These are phyloP conservation scores for Lactarius psammicola DNA, from an alignment of 768 basidiomycete species.

Conservation along the genomic window DNA sequence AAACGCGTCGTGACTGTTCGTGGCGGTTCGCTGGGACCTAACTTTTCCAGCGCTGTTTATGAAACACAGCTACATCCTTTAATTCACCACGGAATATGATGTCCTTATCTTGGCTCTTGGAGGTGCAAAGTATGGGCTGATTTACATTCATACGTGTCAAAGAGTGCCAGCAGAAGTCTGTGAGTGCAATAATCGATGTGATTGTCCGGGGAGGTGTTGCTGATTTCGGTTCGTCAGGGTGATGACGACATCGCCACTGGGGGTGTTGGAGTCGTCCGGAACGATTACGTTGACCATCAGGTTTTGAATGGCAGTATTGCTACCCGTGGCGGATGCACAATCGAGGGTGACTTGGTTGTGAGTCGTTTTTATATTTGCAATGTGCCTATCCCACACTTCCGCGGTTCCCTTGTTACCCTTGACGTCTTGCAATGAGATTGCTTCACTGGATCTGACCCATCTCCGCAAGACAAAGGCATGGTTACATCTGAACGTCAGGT, in stretches of 20 bases:
- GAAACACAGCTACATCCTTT: slow-evolving; percentile 24
- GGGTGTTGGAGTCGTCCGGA: slow-evolving; percentile 24
- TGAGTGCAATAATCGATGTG: slow-evolving; percentile 27
- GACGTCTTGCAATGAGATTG: slow-evolving; percentile 50
- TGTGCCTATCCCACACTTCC: background rate
- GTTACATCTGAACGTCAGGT: slow-evolving; percentile 50
- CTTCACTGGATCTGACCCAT: slow-evolving; percentile 41
- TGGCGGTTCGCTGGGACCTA: slow-evolving; percentile 32
- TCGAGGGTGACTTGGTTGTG: slow-evolving; percentile 56
- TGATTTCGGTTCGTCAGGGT: slow-evolving; percentile 38
- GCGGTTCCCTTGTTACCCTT: slow-evolving; percentile 32
- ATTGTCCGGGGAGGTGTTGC: slow-evolving; percentile 34
- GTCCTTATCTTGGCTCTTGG: slow-evolving; percentile 61
- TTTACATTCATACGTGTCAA: slow-evolving; percentile 41
- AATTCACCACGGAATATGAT: slow-evolving; percentile 40
- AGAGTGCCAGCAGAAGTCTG: slow-evolving; percentile 30
- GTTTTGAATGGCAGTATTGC: background rate
- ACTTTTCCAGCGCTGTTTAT: slow-evolving; percentile 24
- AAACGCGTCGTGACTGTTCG: slow-evolving; percentile 32
- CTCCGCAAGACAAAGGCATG: slow-evolving; percentile 31
- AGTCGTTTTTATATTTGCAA: slow-evolving; percentile 25
- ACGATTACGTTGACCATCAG: slow-evolving; percentile 27
- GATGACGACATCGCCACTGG: slow-evolving; percentile 5
- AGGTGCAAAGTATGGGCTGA: slow-evolving; percentile 39
- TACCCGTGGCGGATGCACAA: slow-evolving; percentile 41